Evolutionary conservation across 202 grass and related monocot species (phyloP).

Genomic region (Carex arenaria): DNA sequence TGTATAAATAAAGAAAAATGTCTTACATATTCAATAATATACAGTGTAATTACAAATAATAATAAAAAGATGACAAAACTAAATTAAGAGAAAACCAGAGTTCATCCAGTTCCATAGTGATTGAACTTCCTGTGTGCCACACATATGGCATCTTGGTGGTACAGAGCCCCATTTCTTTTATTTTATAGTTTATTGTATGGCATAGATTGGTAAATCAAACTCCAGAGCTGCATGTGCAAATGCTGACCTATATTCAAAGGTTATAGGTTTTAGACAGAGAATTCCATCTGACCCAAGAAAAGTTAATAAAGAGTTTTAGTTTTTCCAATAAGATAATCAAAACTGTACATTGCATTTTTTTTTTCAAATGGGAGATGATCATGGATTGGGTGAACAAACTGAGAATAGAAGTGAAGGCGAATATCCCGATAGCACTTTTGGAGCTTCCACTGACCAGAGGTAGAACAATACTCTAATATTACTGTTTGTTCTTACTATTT

Average conservation of each 20-base stretch:
- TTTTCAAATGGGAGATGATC: not conserved
- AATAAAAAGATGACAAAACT: not conserved
- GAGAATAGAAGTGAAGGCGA: slow-evolving; percentile 39
- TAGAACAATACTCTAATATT: slow-evolving; percentile 16
- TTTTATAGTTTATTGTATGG: not conserved
- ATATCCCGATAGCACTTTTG: slow-evolving; percentile 50
- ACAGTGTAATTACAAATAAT: not conserved
- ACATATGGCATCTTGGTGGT: not conserved
- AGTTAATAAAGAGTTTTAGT: not conserved
- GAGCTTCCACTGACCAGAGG: slow-evolving; percentile 49
- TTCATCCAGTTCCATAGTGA: not conserved
- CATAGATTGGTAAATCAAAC: not conserved
- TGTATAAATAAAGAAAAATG: not conserved
- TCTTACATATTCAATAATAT: not conserved
- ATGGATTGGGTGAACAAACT: not conserved
- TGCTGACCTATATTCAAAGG: not conserved
- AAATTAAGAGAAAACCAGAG: not conserved
- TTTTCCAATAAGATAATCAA: not conserved
- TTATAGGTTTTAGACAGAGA: not conserved
- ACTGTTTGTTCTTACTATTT: not conserved
- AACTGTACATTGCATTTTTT: not conserved
- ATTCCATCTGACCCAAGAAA: not conserved
- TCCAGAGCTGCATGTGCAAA: not conserved
- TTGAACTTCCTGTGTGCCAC: not conserved
- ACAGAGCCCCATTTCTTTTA: not conserved